These are phyloP conservation scores for Albugo laibachii DNA, from an alignment of 352 stramenopile species.

Conservation along the genomic window DNA sequence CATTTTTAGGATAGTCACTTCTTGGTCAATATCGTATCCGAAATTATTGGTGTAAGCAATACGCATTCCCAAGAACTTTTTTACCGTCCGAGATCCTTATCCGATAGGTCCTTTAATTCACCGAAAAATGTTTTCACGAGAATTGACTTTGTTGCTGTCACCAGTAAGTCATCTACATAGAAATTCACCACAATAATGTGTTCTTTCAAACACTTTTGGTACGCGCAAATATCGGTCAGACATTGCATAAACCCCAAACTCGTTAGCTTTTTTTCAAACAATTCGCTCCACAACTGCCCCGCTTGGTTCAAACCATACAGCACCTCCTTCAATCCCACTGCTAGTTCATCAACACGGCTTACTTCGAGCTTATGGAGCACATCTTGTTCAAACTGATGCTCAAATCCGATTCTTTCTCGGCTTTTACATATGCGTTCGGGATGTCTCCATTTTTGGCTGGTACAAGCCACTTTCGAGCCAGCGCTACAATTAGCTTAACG, in stretches of 20 bases:
- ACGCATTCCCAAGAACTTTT: constrained; percentile 8
- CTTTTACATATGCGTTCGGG: constrained; percentile 17
- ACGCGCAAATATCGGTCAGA: background rate
- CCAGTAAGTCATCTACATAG: background rate
- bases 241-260: background rate
- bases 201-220: background rate
- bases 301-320: constrained; percentile 3
- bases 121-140: background rate
- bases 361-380: constrained; percentile 1
- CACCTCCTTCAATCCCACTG: constrained; percentile 1
- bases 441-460: constrained; percentile 12
- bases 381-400: constrained; percentile 5
- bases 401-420: constrained; percentile 3
- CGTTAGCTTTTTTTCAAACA: constrained; percentile 1
- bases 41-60: constrained; percentile 1
- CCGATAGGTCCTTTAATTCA: background rate
- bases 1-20: constrained; percentile 8
- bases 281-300: background rate
- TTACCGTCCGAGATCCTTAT: background rate
- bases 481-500: constrained; percentile 5
- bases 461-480: constrained; percentile 8
- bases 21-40: constrained; percentile 10
- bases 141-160: background rate
- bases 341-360: background rate
- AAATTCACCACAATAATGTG: background rate